A percentile compares a stretch with the other conserved stretches of the same genome.
These are phyloP conservation scores for Ophiocordyceps camponoti-rufipedis DNA, from an alignment of 2,329 filamentous ascomycete species.

Conservation along the genomic window DNA sequence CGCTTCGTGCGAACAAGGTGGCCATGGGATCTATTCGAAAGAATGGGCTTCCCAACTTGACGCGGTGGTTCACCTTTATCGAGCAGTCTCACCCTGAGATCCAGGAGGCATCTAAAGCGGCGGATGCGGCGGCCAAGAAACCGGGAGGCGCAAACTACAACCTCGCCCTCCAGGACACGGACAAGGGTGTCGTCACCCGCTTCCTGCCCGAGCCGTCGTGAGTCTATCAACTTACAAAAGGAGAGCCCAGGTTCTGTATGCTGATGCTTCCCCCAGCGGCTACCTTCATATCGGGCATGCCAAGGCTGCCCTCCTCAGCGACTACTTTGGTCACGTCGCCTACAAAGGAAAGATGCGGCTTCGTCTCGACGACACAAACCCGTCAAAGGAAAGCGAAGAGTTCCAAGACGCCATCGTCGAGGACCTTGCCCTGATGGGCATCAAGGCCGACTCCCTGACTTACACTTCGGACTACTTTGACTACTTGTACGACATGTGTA, in stretches of 20 bases:
- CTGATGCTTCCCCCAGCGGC: slow-evolving; percentile 26
- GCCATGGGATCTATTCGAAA: slow-evolving; percentile 66
- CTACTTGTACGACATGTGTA: slow-evolving; percentile 68
- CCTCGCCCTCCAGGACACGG: slow-evolving; percentile 66
- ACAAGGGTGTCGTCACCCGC: slow-evolving; percentile 76
- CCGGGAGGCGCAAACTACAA: slow-evolving; percentile 69
- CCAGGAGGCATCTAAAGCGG: slow-evolving; percentile 47
- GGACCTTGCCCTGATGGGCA: slow-evolving; percentile 78
- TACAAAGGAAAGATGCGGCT: slow-evolving; percentile 84
- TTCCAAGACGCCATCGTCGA: slow-evolving; percentile 88
- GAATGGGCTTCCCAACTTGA: slow-evolving; percentile 56
- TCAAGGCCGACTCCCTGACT: slow-evolving; percentile 70
- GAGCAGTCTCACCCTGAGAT: slow-evolving; percentile 69
- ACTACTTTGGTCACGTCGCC: slow-evolving; percentile 89
- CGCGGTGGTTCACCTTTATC: slow-evolving; percentile 75
- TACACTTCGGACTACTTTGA: slow-evolving; percentile 96
- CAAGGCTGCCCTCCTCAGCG: slow-evolving; percentile 82
- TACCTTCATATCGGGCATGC: slow-evolving; percentile 94
- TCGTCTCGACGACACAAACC: slow-evolving; percentile 95
- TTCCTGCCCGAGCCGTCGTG: slow-evolving; percentile 89
- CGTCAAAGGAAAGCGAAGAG: slow-evolving; percentile 91
- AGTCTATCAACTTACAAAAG: slow-evolving; percentile 12
- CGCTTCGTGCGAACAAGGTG: slow-evolving; percentile 70
- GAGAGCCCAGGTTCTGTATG: background rate
- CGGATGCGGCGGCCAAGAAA: slow-evolving; percentile 55